phyloP scores from a whole-genome alignment of 805 yeast genomes.

The Saturnispora saitoi region DNA sequence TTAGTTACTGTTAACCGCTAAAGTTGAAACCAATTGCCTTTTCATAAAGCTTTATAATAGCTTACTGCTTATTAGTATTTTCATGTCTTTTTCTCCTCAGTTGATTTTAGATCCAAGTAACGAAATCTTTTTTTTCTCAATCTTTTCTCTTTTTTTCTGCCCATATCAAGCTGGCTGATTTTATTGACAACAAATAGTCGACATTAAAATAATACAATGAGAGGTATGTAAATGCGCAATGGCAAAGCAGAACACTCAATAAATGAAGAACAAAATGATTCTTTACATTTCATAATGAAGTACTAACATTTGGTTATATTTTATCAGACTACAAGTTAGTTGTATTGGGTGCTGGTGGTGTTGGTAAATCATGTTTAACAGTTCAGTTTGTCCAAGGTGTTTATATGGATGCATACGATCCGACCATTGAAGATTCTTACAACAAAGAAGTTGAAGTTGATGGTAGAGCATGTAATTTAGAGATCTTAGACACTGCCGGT shows the following conservation, averaged over 20 bases:
- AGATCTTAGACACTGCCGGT: constrained; percentile 61
- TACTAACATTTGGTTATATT: constrained; percentile 6
- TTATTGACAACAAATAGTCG: neutral
- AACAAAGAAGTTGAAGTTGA: constrained; percentile 83
- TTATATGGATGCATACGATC: constrained; percentile 87
- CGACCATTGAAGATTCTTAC: constrained; percentile 95
- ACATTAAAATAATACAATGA: neutral
- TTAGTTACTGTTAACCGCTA: neutral
- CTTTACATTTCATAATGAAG: neutral
- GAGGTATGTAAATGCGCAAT: constrained; percentile 6
- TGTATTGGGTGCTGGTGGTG: constrained; percentile 95
- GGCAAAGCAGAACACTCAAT: neutral
- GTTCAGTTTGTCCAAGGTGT: constrained; percentile 89
- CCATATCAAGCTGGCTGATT: neutral
- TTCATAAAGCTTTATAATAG: too few species aligned
- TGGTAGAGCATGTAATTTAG: constrained; percentile 78
- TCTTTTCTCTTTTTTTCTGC: neutral
- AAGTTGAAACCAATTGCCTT: too few species aligned
- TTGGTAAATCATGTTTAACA: constrained; percentile 89
- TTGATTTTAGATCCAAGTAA: too few species aligned
- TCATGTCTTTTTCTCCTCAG: too few species aligned
- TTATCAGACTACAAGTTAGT: constrained; percentile 75
- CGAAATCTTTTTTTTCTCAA: neutral
- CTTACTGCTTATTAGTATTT: too few species aligned
- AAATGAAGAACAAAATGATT: neutral